A percentile compares a stretch with the other conserved stretches of the same genome.
Evolutionary conservation across 495 filamentous ascomycete species (phyloP).

Genomic region (Trichoderma erinaceum): DNA sequence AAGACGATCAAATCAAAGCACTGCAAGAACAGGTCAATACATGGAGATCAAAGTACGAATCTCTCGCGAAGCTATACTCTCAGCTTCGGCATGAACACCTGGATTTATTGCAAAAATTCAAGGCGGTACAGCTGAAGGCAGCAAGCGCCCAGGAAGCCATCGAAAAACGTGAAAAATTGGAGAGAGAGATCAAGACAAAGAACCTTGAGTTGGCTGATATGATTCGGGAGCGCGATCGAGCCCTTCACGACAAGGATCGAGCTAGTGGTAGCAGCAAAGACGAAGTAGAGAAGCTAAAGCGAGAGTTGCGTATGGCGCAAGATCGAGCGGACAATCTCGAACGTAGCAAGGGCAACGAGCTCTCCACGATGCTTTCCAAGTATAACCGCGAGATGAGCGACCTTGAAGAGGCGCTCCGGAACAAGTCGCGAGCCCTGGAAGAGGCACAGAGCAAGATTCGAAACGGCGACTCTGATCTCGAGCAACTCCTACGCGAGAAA

Average conservation of each 20-base stretch:
- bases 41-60: slow-evolving; percentile 95
- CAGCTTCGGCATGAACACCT: slow-evolving; percentile 93
- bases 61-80: slow-evolving; percentile 92
- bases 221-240: slow-evolving; percentile 93
- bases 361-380: slow-evolving; percentile 87
- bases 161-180: slow-evolving; percentile 86
- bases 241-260: slow-evolving; percentile 88
- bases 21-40: slow-evolving; percentile 94
- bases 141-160: slow-evolving; percentile 96
- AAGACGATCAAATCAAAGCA: slow-evolving; percentile 88
- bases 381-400: slow-evolving; percentile 97
- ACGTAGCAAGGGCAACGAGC: slow-evolving; percentile 83
- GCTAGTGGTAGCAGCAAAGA: slow-evolving; percentile 80
- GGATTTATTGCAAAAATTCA: slow-evolving; percentile 89
- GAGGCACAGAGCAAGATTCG: slow-evolving; percentile 68
- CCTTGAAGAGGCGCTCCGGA: slow-evolving; percentile 84
- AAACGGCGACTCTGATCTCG: slow-evolving; percentile 79
- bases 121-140: slow-evolving; percentile 90
- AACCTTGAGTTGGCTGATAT: slow-evolving; percentile 97
- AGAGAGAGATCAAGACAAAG: slow-evolving; percentile 97
- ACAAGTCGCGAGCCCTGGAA: slow-evolving; percentile 83
- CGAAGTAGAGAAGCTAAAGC: slow-evolving; percentile 90
- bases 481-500: slow-evolving; percentile 77
- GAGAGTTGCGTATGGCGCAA: slow-evolving; percentile 87
- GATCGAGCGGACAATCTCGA: slow-evolving; percentile 93